Evolutionary conservation across 805 yeast genomes (phyloP).

Genomic region (Starmerella roubikii): DNA sequence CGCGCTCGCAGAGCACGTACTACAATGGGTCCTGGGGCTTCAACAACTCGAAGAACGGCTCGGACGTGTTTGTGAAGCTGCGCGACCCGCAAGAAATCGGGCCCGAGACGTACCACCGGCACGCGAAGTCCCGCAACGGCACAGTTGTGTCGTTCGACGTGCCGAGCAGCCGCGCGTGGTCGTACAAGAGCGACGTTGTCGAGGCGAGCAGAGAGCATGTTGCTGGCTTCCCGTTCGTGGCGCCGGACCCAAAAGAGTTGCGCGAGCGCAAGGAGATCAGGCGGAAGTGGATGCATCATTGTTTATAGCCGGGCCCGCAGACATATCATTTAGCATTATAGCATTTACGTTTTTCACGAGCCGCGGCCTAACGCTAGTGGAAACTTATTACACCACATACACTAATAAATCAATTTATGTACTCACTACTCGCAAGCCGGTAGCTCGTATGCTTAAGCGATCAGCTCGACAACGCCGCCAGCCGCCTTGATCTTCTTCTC

Average conservation of each 20-base stretch:
- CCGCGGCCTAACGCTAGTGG: too few species aligned
- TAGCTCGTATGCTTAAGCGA: constrained; percentile 59
- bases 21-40: constrained; percentile 11
- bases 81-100: constrained; percentile 4
- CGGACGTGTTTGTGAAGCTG: constrained; percentile 6
- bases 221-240: constrained; percentile 1
- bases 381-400: background rate
- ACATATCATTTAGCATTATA: too few species aligned
- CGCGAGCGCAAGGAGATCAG: constrained; percentile 2
- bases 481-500: constrained; percentile 99
- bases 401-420: background rate
- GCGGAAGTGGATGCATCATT: constrained; percentile 8
- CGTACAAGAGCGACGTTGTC: background rate
- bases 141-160: constrained; percentile 1
- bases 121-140: constrained; percentile 10
- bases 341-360: too few species aligned
- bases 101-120: constrained; percentile 3
- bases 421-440: too few species aligned
- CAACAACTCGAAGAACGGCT: background rate
- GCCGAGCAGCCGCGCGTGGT: background rate
- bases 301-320: background rate
- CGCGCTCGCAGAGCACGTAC: constrained; percentile 1
- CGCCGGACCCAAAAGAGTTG: background rate
- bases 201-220: background rate
- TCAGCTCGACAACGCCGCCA: constrained; percentile 99